These are phyloP conservation scores for Xylaria sp. DNA, from an alignment of 2,329 filamentous ascomycete genomes.

Conservation along the genomic window DNA sequence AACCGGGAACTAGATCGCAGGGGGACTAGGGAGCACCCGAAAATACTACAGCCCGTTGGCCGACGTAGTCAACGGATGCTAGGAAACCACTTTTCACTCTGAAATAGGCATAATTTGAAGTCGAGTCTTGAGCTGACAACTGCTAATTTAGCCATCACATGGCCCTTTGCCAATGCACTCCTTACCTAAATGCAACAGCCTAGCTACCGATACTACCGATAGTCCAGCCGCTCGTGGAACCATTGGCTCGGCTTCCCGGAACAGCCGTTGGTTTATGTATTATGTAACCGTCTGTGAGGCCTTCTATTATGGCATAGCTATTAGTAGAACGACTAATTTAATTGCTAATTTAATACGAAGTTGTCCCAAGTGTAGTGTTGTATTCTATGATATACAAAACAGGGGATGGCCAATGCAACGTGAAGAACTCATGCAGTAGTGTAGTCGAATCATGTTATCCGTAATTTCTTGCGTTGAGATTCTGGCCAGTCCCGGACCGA, in stretches of 20 bases:
- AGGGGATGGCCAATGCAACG: background rate
- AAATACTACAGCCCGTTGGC: too few relatives aligned
- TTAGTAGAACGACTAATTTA: background rate
- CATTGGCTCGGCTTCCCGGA: background rate
- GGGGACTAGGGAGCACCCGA: background rate
- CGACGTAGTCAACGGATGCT: background rate
- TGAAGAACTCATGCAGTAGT: background rate
- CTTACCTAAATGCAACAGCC: background rate
- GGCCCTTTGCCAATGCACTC: background rate
- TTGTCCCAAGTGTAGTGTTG: background rate
- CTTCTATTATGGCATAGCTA: too few relatives aligned
- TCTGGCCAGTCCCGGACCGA: constrained; percentile 13
- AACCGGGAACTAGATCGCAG: background rate
- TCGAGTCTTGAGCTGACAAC: background rate
- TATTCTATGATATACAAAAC: background rate
- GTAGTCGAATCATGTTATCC: background rate
- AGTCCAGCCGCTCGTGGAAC: background rate
- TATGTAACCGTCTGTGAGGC: background rate
- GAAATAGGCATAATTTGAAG: background rate
- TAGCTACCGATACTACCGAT: background rate
- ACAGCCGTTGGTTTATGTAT: background rate
- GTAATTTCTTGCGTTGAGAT: constrained; percentile 3
- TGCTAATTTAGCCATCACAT: background rate
- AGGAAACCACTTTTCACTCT: background rate
- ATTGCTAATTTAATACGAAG: background rate